Evolutionary conservation across 1,284 basidiomycete species (phyloP), one percentile per base, ranked within the genome.

Genomic region (Mycena citricolor): DNA sequence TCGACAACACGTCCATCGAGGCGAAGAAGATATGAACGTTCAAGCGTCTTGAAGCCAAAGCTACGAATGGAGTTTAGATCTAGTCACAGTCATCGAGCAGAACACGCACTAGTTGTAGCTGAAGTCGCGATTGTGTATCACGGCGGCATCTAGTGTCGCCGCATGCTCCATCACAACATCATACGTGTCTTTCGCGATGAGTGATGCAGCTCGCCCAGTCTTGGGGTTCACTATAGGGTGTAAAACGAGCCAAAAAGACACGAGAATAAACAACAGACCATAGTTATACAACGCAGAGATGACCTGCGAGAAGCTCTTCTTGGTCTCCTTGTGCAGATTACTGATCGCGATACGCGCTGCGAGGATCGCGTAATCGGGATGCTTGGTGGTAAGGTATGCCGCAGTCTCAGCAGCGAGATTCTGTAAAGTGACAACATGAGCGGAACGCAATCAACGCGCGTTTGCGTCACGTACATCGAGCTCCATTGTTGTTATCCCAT

Each of bases 41-140:
- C 97, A 22, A 99, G 84, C 2, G 97, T 99, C 71, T 99, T 99
- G 83, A 99, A 99, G 19, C 97, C 97, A 61, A 99, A 99, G 71
- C 91, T 94, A 61, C 25, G 28, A 37, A 3, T 24, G 4, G 31
- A 26, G 19, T 48, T 50, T 19, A 47, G n/a, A 34, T n/a, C 14
- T 28, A 11, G 37, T 11, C 28, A 14, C n/a, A 24, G 30, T 8
- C 35, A 11, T 4, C 16, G 23, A 34, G 23, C 10, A 16, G n/a
- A 13, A 21, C 34, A 51, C 63, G 11, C 51, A 91, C 90, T 74
- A 95, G 68, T 94, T 94, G 73, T 97, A 98, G 66, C 83, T 89
- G 73, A 99, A 99, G 69, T 99, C 97, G 39, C 97, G 92, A 62
- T 97, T 89, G 68, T 97, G 98, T 64, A 99, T 95, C 68, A 99